Evolutionary conservation across 345 rosid genomes (phyloP).

Genomic region (Aquilaria yunnanensis): DNA sequence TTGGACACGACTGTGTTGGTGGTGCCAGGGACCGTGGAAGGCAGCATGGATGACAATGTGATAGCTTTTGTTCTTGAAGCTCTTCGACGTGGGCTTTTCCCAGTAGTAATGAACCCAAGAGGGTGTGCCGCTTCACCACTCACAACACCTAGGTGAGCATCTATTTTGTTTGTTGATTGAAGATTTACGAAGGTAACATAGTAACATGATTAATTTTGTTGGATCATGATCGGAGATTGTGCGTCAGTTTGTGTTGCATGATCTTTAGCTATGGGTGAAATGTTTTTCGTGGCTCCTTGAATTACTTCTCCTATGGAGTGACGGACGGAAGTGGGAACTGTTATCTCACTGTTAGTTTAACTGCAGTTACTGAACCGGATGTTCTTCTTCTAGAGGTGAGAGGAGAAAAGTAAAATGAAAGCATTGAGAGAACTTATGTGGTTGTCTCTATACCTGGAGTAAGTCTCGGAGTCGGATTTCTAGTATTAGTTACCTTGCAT

Average conservation of each 20-base stretch:
- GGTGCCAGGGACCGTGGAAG: slow-evolving; percentile 76
- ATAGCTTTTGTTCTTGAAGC: slow-evolving; percentile 58
- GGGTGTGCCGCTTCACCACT: slow-evolving; percentile 97
- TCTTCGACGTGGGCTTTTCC: slow-evolving; percentile 59
- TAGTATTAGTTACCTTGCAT: too few relatives aligned
- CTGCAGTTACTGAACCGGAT: too few relatives aligned
- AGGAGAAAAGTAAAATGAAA: too few relatives aligned
- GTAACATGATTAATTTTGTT: background rate
- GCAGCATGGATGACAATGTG: slow-evolving; percentile 58
- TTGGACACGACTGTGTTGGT: slow-evolving; percentile 73
- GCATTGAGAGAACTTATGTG: too few relatives aligned
- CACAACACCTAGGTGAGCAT: slow-evolving; percentile 72
- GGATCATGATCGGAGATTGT: background rate
- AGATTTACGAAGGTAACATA: background rate
- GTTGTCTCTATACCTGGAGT: too few relatives aligned
- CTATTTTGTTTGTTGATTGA: background rate
- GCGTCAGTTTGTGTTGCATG: background rate
- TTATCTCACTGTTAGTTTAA: too few relatives aligned
- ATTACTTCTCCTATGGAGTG: background rate
- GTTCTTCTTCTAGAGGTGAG: too few relatives aligned
- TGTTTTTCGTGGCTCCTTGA: background rate
- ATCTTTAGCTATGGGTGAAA: background rate
- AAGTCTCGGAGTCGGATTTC: too few relatives aligned
- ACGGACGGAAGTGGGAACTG: too few relatives aligned
- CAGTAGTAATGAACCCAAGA: slow-evolving; percentile 94